Base-by-base conservation (phyloP, 176 grass and related monocot species). In the Olyra latifolia region DNA sequence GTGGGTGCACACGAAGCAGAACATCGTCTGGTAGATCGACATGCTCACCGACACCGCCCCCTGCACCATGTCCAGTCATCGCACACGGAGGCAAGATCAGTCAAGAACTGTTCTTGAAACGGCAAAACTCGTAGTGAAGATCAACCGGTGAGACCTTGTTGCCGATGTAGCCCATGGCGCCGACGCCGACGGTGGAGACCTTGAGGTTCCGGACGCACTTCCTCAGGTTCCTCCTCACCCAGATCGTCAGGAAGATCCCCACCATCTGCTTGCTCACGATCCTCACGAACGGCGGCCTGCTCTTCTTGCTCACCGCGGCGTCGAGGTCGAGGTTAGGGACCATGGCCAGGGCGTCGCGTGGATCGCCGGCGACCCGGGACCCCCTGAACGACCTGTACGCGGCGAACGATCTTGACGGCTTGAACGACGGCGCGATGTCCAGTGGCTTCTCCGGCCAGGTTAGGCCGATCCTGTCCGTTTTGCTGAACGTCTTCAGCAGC, bases 251-350 rank as follows among this genome's bases (percentile, higher is more conserved):
- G 71, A 92, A 94, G 7, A 97, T 6, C 39, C 94, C 91, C 58
- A 97, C 91, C 94, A 97, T 98, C 69, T 95, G 96, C 86, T 98
- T 98, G 86, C 96, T 98, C 76, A 89, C 75, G 29, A 98, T 89
- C 82, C 92, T 71, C 35, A 93, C 96, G 88, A 91, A 95, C 58
- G 92, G 69, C 6, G 90, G 83, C 59, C 77, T 78, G 66, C 57
- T 94, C 89, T 40, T 98, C 88, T 48, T 93, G 6, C 59, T 64
- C 58, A 56, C 29, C 39, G 64, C 55, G 54, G 46, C 56, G 66
- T 81, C 76, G 38, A 86, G 29, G 45, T 62, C 83, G 1, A 86
- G 38, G 63, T 89, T 81, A 4, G 88, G 28, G 81, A 81, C 73
- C 62, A 89, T 72, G 16, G 54, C 48, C 48, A 83, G 65, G 12